Evolutionary conservation across 257 asterid species (phyloP), one percentile per base, ranked within the genome.

Genomic region (Solanum gracilifrons): DNA sequence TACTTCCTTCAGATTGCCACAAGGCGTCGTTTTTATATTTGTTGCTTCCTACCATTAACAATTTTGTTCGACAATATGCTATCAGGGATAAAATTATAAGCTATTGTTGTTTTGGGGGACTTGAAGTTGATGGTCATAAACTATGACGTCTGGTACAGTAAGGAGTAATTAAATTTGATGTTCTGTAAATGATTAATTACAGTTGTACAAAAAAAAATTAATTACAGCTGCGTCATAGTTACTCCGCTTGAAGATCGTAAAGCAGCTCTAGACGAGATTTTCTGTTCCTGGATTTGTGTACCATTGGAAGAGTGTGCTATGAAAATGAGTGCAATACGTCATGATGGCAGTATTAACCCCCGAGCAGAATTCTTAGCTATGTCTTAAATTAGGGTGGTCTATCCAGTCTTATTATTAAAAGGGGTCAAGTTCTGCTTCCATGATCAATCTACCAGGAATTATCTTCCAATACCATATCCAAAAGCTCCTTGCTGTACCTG

Each of bases 361-460:
- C 4, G 23, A 39, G 83, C n/a, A 76, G n/a, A 36, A 76, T 39
- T 27, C 36, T 77, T 77, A 13, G 23, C 41, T 41, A 77, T 41
- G 62, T 25, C 62, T 27, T 41, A 39, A 77, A 25, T 23, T 25
- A n/a, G 48, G 58, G 5, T 37, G 13, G 11, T 48, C 83, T 76
- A 37, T 77, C 25, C n/a, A 77, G n/a, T 77, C 84, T 77, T 77
- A 25, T 77, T 77, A n/a, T 13, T 77, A 25, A 77, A 41, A 77
- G n/a, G 62, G 7, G 36, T 77, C n/a, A 77, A 13, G 84, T 77
- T 58, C 62, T 82, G 43, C 69, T 68, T 74, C 82, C 82, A 31
- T 84, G 55, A 87, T 74, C 74, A 35, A 74, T 86, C 89, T 87
- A 89, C 86, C 88, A 25, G 84, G 82, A 55, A 9, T 62, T 62